Percentiles rank a stretch among this genome's conserved stretches.
phyloP scores from a whole-genome alignment of 2,329 filamentous ascomycete genomes.

The Cladosporium sp. region DNA sequence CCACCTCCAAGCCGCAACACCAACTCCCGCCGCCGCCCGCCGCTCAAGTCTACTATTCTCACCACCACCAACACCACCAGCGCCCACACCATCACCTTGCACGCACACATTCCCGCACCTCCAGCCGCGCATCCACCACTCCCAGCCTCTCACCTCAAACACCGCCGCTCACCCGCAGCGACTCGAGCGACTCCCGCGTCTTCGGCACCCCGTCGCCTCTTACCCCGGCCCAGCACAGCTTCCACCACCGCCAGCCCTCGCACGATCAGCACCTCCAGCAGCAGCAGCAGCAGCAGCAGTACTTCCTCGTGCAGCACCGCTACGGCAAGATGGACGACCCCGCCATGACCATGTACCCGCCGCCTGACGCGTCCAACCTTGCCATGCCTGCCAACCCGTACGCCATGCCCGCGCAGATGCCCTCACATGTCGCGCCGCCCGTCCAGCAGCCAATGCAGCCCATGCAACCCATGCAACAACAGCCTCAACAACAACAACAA shows the following conservation, averaged over 20 bases:
- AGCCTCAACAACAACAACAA: conserved; percentile 22
- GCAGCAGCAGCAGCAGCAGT: conserved; percentile 16
- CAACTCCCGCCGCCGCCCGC: conserved; percentile 22
- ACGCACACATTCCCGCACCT: conserved; percentile 40
- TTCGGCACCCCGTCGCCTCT: conserved; percentile 50
- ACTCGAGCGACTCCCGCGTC: conserved; percentile 49
- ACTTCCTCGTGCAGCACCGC: conserved; percentile 26
- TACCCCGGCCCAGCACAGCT: conserved; percentile 45
- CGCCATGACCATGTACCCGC: conserved; percentile 38
- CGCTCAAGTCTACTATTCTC: conserved; percentile 3
- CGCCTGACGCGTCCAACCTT: conserved; percentile 36
- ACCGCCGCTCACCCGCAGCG: conserved; percentile 49
- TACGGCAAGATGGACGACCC: conserved; percentile 41
- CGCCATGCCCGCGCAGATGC: conserved; percentile 21
- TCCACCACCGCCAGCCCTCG: conserved; percentile 27
- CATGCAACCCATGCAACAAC: conserved; percentile 27
- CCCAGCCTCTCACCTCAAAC: conserved; percentile 50
- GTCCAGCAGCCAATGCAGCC: conserved; percentile 7
- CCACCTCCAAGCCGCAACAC: conserved; percentile 26
- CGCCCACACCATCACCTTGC: conserved; percentile 25
- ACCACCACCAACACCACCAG: conserved; percentile 20
- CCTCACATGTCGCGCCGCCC: conserved; percentile 35
- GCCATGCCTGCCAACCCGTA: conserved; percentile 32
- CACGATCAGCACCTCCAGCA: conserved; percentile 23
- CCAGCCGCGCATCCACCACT: conserved; percentile 46